Base-by-base conservation (phyloP, 306 rosid species). In the Quercus cerris region DNA sequence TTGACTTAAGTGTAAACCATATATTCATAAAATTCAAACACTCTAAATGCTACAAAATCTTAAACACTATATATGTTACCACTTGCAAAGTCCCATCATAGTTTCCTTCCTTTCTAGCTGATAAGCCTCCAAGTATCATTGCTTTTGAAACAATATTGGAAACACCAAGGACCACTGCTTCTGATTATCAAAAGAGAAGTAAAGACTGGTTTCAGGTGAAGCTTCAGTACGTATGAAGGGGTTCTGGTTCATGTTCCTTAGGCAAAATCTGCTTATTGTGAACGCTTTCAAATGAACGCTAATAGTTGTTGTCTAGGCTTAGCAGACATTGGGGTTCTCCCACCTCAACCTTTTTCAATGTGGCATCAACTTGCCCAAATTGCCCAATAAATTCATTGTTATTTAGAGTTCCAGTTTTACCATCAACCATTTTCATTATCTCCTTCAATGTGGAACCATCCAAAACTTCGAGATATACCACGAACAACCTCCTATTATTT, bases 1-100 rank as follows among this genome's bases (percentile, higher is more conserved):
- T 19, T 68, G 15, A 64, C 46, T 12, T 8, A 5, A 38, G 76
- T 57, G 28, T 12, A 46, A 14, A 33, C 18, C 6, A 31, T 56
- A 41, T 75, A 56, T 17, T 25, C 17, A 9, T 76, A 23, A 18
- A 19, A 38, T 9, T 28, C 67, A 54, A 31, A 13, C 57, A 73
- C 25, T 5, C 1, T 15, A 64, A 19, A 33, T 31, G 54, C 8
- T 18, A 28, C 46, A 1, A 38, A 18, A 35, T 12, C 44, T 68
- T 6, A 13, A 5, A 67, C 20, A 28, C 22, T 59, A 79, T 6
- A 35, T 35, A 35, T 68, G 78, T 80, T 83, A 91, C 97, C 90
- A 91, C 86, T 15, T 91, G 90, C 56, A 91, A 5, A 71, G 70
- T 78, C 27, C 84, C 89, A 58, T 86, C 81, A 33, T 74, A 83